Evolutionary conservation across 75 land plant genomes (phyloP), one percentile per base, ranked within the genome.

Genomic region (Cupressus sempervirens): DNA sequence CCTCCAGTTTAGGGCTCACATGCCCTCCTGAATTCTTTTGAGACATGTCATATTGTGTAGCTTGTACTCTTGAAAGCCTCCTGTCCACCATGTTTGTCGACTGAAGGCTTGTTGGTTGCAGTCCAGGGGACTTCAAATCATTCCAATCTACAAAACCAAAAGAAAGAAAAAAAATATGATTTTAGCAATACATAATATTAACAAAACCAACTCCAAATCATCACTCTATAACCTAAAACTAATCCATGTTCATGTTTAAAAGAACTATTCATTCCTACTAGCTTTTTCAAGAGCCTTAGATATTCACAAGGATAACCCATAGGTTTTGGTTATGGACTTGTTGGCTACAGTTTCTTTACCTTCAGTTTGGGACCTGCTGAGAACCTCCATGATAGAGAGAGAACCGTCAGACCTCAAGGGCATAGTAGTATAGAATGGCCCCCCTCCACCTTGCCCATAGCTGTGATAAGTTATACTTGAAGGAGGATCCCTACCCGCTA

Each of bases 331-430:
- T 40, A 40, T 23, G 9, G 11, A 26, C 14, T 32, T 30, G 8
- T 62, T 72, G 74, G 35, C 35, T 72, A 72, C n/a, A 26, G 8
- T 62, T 72, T 32, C 35, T 3, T 72, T 20, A 91, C 91, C 92
- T 87, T 87, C 84, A 9, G 86, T 85, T 32, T 91, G 90, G 10
- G 91, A 84, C 72, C 91, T 89, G 86, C 65, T 83, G 82, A 92
- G 85, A 18, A 88, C 93, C 87, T 91, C 94, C 93, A 93, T 91
- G 87, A 93, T 88, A 85, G 91, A 93, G 20, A 94, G 93, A 77
- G 96, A 94, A 15, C 96, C 96, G 86, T 94, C 96, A 72, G 95
- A 93, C 32, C 91, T 93, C 87, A 94, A 88, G 4, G 93, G 92
- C 95, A 93, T 92, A 7, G 86, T 85, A 54, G 93, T 80, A 70